phyloP scores from a whole-genome alignment of 495 filamentous ascomycete species.

The Penicillium samsonianum region DNA sequence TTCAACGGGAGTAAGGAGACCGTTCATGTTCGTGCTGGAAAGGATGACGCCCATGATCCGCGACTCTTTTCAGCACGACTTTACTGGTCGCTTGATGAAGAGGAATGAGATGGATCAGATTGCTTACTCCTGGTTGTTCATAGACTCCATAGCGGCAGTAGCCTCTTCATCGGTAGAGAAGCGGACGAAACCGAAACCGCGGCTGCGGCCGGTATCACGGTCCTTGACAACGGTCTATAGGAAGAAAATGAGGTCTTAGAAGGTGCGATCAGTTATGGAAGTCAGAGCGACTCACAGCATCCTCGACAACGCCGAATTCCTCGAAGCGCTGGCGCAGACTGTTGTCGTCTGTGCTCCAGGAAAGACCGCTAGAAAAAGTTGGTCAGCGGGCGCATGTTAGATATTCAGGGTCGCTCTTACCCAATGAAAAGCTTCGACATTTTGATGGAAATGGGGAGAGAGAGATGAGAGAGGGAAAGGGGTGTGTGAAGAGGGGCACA shows the following conservation, averaged over 20 bases:
- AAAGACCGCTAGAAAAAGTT: slow-evolving; percentile 5
- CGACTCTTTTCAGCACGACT: background rate
- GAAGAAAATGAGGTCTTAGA: slow-evolving; percentile 7
- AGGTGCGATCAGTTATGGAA: background rate
- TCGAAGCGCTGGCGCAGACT: slow-evolving; percentile 14
- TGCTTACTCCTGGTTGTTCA: slow-evolving; percentile 93
- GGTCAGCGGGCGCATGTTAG: background rate
- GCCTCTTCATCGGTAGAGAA: slow-evolving; percentile 79
- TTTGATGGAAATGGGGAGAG: slow-evolving; percentile 8
- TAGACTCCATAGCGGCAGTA: slow-evolving; percentile 71
- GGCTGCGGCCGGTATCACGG: slow-evolving; percentile 91
- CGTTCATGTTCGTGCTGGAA: background rate
- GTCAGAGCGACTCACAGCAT: slow-evolving; percentile 8
- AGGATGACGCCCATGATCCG: background rate
- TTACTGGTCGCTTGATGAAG: background rate
- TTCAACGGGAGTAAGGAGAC: background rate
- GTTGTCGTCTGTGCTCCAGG: slow-evolving; percentile 13
- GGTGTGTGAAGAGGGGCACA: slow-evolving; percentile 14
- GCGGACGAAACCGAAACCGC: slow-evolving; percentile 96
- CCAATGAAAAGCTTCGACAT: slow-evolving; percentile 19
- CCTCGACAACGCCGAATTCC: slow-evolving; percentile 13
- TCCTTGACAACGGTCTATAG: slow-evolving; percentile 93
- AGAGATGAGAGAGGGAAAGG: slow-evolving; percentile 1
- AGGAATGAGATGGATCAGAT: background rate
- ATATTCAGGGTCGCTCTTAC: background rate